phyloP scores from a whole-genome alignment of 2,329 filamentous ascomycete genomes.

The Colletotrichum noveboracense region DNA sequence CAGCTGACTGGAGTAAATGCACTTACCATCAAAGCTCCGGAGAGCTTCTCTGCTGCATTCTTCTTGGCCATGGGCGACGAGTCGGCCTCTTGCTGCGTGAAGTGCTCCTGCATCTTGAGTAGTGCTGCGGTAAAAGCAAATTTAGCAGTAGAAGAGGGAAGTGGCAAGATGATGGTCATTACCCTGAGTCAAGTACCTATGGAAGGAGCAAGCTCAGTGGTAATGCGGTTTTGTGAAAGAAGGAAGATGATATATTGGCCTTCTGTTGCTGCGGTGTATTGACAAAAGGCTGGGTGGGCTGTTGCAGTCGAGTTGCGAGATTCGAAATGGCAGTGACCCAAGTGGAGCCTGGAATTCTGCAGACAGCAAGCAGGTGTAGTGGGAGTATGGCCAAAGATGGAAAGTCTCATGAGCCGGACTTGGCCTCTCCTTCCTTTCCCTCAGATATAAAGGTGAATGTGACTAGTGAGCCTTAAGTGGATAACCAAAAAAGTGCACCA shows the following conservation, averaged over 20 bases:
- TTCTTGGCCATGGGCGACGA: neutral
- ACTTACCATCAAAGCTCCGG: neutral
- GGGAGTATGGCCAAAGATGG: neutral
- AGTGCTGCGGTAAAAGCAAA: neutral
- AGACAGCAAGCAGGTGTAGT: neutral
- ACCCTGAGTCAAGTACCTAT: neutral
- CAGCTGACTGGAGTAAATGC: neutral
- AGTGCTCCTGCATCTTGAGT: neutral
- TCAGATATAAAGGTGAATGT: neutral
- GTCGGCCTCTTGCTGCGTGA: neutral
- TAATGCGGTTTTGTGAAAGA: neutral
- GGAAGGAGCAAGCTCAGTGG: neutral
- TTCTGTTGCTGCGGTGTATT: neutral
- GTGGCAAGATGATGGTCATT: neutral
- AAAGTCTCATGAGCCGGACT: neutral
- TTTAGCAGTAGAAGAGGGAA: neutral
- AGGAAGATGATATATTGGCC: neutral
- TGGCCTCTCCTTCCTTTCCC: neutral
- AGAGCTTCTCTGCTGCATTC: neutral
- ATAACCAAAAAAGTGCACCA: neutral
- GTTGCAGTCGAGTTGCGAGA: neutral
- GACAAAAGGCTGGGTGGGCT: neutral
- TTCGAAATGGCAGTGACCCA: neutral
- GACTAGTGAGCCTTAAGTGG: neutral
- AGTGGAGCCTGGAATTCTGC: neutral